A percentile compares a stretch with the other conserved stretches of the same genome.
These are phyloP conservation scores for Candida krabiensis DNA, from an alignment of 805 yeast species.

Conservation along the genomic window DNA sequence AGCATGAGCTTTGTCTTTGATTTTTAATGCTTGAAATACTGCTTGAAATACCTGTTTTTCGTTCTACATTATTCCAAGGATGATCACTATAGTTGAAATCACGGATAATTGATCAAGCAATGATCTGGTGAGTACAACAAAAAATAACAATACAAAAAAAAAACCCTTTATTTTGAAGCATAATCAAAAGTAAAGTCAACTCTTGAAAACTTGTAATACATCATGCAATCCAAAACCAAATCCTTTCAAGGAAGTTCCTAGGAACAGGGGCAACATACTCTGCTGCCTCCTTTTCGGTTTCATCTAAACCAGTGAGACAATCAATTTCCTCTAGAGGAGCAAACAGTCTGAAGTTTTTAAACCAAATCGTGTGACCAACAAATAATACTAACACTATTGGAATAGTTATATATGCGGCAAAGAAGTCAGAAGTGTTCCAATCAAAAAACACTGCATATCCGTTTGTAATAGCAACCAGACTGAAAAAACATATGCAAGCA, in stretches of 20 bases:
- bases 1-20: too few species aligned
- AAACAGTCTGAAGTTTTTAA: constrained; percentile 44
- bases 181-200: too few species aligned
- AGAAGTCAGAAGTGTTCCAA: constrained; percentile 56
- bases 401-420: constrained; percentile 72
- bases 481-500: constrained; percentile 45
- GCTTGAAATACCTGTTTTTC: too few species aligned
- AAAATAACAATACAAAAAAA: too few species aligned
- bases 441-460: constrained; percentile 67
- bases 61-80: too few species aligned
- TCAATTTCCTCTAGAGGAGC: constrained; percentile 60
- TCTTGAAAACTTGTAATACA: too few species aligned
- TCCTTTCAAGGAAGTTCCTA: constrained; percentile 39
- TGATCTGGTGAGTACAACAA: too few species aligned
- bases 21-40: too few species aligned
- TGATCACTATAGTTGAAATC: too few species aligned
- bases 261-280: constrained; percentile 38
- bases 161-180: too few species aligned
- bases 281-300: constrained; percentile 55
- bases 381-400: constrained; percentile 56
- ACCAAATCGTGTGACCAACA: constrained; percentile 55
- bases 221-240: constrained; percentile 45
- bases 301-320: constrained; percentile 57
- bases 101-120: too few species aligned
- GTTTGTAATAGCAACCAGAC: constrained; percentile 62